Conservation (phyloP, 2,329 filamentous ascomycete species). For the Mollisiaceae sp. region DNA sequence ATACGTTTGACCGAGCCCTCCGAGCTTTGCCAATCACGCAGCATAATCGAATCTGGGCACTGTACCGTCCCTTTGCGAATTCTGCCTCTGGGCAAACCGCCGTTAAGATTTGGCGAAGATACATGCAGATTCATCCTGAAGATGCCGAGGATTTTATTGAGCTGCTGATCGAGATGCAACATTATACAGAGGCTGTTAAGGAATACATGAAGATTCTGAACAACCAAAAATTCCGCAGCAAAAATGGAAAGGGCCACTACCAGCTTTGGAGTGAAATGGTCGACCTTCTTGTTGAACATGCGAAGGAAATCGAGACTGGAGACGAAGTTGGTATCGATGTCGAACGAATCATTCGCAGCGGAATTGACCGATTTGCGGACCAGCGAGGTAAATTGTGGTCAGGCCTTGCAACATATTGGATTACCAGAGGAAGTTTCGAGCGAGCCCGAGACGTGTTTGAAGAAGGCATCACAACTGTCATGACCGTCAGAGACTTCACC, state of each 20-base stretch:
- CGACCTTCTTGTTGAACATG: conserved; percentile 89
- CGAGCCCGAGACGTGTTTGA: conserved; percentile 92
- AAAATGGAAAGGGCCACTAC: conserved; percentile 92
- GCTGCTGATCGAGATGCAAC: conserved; percentile 77
- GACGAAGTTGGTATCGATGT: conserved; percentile 86
- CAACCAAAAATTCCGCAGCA: conserved; percentile 88
- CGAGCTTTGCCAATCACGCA: conserved; percentile 92
- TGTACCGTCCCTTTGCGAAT: conserved; percentile 90
- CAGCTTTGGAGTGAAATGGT: conserved; percentile 99
- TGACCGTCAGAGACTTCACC: conserved; percentile 98
- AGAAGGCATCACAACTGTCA: conserved; percentile 95
- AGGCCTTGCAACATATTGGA: conserved; percentile 95
- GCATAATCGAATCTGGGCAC: conserved; percentile 92
- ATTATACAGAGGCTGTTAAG: conserved; percentile 90
- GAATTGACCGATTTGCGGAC: conserved; percentile 87
- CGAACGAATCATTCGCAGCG: conserved; percentile 89
- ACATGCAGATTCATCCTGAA: conserved; percentile 97
- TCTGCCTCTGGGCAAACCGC: conserved; percentile 90
- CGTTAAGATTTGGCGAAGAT: conserved; percentile 90
- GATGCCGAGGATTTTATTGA: conserved; percentile 96
- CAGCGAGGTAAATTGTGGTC: conserved; percentile 96
- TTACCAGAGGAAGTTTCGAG: conserved; percentile 90
- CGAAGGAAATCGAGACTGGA: conserved; percentile 81
- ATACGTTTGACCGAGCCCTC: conserved; percentile 89
- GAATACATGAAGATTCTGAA: conserved; percentile 92